Conservation (phyloP, 306 rosid species). For the Vigna trinervia region DNA sequence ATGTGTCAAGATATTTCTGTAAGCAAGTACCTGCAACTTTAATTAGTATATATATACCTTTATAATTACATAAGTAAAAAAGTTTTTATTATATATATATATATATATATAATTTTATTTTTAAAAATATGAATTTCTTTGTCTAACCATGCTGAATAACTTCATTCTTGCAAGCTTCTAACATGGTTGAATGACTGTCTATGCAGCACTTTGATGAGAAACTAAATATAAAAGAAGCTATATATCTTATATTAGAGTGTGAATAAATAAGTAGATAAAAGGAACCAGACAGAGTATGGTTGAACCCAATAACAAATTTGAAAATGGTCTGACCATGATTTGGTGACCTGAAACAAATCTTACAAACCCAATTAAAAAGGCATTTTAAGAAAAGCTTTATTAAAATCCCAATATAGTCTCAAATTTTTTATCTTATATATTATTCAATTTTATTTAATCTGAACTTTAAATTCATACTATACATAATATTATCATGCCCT, state of each 20-base stretch:
- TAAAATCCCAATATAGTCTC: constrained; percentile 4
- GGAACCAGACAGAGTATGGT: constrained; percentile 36
- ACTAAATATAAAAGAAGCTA: neutral
- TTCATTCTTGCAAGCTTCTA: too few relatives aligned
- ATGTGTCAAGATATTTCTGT: too few relatives aligned
- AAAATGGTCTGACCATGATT: constrained; percentile 55
- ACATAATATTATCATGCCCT: constrained; percentile 57
- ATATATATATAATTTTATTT: too few relatives aligned
- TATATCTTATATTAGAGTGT: neutral
- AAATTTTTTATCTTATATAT: too few relatives aligned
- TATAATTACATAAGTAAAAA: too few relatives aligned
- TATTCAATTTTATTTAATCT: too few relatives aligned
- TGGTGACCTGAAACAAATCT: constrained; percentile 67
- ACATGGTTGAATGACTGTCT: too few relatives aligned
- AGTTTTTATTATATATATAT: too few relatives aligned
- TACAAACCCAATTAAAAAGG: constrained; percentile 49
- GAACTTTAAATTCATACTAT: neutral
- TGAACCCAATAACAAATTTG: constrained; percentile 1
- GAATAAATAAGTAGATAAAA: neutral
- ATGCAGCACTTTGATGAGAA: neutral
- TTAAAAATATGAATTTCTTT: too few relatives aligned
- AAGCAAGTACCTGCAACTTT: too few relatives aligned
- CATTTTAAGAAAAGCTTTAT: constrained; percentile 18
- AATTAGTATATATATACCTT: too few relatives aligned
- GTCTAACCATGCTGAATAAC: too few relatives aligned